A percentile compares a stretch with the other conserved stretches of the same genome.
phyloP scores from a whole-genome alignment of 1,284 basidiomycete species.

The Mycena citricolor region DNA sequence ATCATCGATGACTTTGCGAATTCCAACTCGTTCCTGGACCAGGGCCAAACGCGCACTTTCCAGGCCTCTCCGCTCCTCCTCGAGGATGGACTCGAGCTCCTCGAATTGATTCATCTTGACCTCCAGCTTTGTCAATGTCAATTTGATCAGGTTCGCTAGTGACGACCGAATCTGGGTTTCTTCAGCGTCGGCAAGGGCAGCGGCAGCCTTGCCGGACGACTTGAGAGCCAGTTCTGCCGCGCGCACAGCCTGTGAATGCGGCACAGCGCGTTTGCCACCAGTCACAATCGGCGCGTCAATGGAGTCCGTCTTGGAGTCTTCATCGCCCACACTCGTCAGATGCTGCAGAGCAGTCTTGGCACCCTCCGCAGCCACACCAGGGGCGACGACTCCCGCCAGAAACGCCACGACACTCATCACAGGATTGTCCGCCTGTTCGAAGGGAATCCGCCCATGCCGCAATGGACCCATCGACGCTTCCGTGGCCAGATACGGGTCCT shows the following conservation, averaged over 20 bases:
- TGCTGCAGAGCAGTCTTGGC: constrained; percentile 88
- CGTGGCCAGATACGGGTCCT: constrained; percentile 83
- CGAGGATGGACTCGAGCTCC: constrained; percentile 84
- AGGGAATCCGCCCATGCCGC: constrained; percentile 80
- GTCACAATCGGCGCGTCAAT: constrained; percentile 34
- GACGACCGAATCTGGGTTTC: constrained; percentile 80
- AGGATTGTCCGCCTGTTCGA: constrained; percentile 94
- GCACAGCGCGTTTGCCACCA: constrained; percentile 44
- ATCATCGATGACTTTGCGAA: constrained; percentile 66
- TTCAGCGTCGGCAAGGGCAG: constrained; percentile 81
- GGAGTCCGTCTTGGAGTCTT: constrained; percentile 31
- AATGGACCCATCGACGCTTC: constrained; percentile 81
- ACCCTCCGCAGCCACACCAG: constrained; percentile 90
- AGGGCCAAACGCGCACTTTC: constrained; percentile 72
- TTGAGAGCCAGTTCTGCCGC: constrained; percentile 85
- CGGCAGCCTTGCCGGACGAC: constrained; percentile 87
- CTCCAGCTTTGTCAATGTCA: constrained; percentile 92
- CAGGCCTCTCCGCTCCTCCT: constrained; percentile 77
- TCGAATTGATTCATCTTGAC: constrained; percentile 92
- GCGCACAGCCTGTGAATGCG: constrained; percentile 74
- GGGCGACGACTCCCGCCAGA: constrained; percentile 89
- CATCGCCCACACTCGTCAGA: constrained; percentile 57
- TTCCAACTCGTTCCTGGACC: constrained; percentile 61
- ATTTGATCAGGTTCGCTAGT: constrained; percentile 83
- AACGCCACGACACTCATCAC: constrained; percentile 99